Base-by-base conservation (phyloP, 2,329 filamentous ascomycete species). In the Pseudogymnoascus destructans region DNA sequence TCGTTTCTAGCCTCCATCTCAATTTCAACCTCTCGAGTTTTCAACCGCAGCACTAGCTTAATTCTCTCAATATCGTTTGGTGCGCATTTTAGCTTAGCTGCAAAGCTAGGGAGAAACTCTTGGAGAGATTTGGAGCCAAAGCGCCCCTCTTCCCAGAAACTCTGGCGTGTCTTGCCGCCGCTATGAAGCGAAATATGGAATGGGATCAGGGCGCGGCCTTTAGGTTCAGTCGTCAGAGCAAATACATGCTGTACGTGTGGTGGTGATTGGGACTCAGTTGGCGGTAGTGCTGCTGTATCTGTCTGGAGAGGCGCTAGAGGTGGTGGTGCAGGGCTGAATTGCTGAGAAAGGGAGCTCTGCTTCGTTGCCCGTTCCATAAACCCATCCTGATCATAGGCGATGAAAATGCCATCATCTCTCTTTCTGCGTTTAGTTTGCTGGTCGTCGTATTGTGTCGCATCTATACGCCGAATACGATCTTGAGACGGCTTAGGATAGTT, bases 401-500 rank as follows among this genome's bases (percentile, higher is more conserved):
- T 19, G 15, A 38, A 3, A 38, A 3, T 38, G 15, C 6, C 15
- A 19, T 3, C 2, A 11, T 3, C 15, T 40, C 8, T 40, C 36
- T 40, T 19, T 40, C 9, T 1, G 4, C 17, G 17, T 19, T 40
- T 40, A 21, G 2, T 40, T 4, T 40, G 9, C 15, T 15, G 7
- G 35, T 17, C 15, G 17, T 19, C 1, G 9, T 40, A 11, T 4
- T 40, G 3, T 40, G 15, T 40, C 3, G 4, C 15, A 21, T 5
- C 36, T 3, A 40, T 19, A 40, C 2, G 1, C 36, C 17, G 9
- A 40, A 21, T 19, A 21, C 3, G 4, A 40, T 2, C 3, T 40
- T 40, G 9, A 40, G 36, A 40, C 17, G 15, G 17, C 35, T 38
- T 3, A 38, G 8, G 5, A 38, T 63, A 62, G 3, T 58, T 56